Conservation (phyloP, 805 yeast species). For the Yarrowia porcina region DNA sequence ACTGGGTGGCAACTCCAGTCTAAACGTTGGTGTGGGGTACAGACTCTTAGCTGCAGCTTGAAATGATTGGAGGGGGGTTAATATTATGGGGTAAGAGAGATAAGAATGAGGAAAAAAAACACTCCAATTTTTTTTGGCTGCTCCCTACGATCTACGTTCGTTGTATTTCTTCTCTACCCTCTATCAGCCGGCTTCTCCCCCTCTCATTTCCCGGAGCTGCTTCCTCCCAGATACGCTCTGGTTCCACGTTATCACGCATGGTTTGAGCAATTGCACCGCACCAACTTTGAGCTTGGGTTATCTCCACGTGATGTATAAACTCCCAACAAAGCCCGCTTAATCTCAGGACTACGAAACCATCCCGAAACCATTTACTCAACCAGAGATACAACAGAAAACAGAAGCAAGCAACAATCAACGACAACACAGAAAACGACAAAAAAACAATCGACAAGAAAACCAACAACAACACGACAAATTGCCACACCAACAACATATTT, state of each 20-base stretch:
- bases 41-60: not conserved
- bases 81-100: no score
- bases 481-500: no score
- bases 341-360: not conserved
- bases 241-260: constrained; percentile 17
- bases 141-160: no score
- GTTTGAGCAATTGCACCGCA: constrained; percentile 25
- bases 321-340: constrained; percentile 18
- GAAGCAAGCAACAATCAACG: not conserved
- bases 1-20: not conserved
- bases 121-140: no score
- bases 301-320: constrained; percentile 20
- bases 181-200: no score
- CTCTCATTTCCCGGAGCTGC: no score
- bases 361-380: no score
- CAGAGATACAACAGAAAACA: no score
- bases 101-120: no score
- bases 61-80: no score
- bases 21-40: not conserved
- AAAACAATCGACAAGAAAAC: not conserved
- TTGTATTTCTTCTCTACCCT: no score
- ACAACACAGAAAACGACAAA: not conserved
- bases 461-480: no score
- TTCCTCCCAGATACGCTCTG: not conserved
- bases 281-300: constrained; percentile 17